Evolutionary conservation across 805 yeast genomes (phyloP).

Genomic region (Candida montana): DNA sequence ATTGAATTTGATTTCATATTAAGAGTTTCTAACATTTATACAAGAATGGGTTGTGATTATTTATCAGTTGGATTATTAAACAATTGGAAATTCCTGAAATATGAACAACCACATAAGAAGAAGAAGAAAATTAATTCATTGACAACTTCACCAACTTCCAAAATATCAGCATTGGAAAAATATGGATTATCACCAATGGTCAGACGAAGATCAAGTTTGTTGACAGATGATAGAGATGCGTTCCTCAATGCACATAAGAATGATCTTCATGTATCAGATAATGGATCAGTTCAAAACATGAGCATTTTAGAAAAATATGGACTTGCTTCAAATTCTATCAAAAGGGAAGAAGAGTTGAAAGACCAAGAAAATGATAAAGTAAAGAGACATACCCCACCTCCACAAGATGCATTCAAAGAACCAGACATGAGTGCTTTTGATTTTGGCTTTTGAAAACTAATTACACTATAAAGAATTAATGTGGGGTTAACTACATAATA

Average conservation of each 20-base stretch:
- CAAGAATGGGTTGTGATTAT: constrained; percentile 89
- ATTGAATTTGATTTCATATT: constrained; percentile 58
- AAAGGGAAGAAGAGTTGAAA: constrained; percentile 14
- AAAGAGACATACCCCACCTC: constrained; percentile 31
- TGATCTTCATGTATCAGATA: constrained; percentile 4
- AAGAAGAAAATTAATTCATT: constrained; percentile 7
- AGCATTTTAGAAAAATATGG: constrained; percentile 27
- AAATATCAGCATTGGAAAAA: constrained; percentile 15
- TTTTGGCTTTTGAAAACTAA: constrained; percentile 34
- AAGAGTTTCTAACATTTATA: constrained; percentile 61
- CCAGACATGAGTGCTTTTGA: constrained; percentile 75
- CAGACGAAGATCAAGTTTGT: constrained; percentile 19
- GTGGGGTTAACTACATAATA: too few species aligned
- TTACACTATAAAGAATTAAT: too few species aligned
- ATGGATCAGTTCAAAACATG: constrained; percentile 7
- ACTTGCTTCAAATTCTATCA: constrained; percentile 16
- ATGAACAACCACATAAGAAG: constrained; percentile 1
- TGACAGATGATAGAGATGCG: constrained; percentile 6
- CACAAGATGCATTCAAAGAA: constrained; percentile 54
- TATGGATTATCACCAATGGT: constrained; percentile 23
- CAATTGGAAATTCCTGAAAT: constrained; percentile 58
- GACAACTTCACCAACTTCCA: constrained; percentile 3
- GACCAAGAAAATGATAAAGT: constrained; percentile 7
- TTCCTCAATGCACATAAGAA: background rate
- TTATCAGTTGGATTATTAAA: constrained; percentile 56